Evolutionary conservation across 208 protist genomes (phyloP).

Genomic region (Leishmania gerbilli): DNA sequence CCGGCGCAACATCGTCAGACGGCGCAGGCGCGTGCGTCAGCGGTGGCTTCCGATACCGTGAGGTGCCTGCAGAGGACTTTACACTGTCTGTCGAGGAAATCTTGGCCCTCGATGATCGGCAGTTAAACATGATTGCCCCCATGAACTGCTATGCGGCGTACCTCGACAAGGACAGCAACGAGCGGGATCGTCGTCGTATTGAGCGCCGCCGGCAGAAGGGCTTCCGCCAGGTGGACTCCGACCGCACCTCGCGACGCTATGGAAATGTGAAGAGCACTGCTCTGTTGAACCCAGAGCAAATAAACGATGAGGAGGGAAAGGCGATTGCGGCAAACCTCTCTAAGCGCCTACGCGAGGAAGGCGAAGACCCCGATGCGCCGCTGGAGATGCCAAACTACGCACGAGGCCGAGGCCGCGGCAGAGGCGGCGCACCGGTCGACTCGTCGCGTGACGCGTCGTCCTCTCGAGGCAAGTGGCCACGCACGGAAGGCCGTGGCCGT

Average conservation of each 20-base stretch:
- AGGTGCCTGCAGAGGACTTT: conserved; percentile 84
- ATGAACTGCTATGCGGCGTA: conserved; percentile 93
- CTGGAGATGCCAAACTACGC: conserved; percentile 5
- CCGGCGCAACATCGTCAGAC: conserved; percentile 25
- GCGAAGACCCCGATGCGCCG: conserved; percentile 30
- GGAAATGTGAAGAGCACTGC: conserved; percentile 69
- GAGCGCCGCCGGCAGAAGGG: conserved; percentile 56
- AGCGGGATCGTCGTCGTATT: conserved; percentile 62
- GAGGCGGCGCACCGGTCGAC: not conserved
- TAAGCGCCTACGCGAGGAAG: conserved; percentile 67
- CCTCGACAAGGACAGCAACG: conserved; percentile 64
- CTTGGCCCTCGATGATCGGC: conserved; percentile 85
- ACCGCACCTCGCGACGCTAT: conserved; percentile 77
- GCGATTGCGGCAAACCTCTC: conserved; percentile 52
- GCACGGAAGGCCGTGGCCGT: not conserved
- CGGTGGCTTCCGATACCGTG: conserved; percentile 78
- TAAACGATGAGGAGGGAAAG: conserved; percentile 53
- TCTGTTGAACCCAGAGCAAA: conserved; percentile 57
- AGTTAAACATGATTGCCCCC: conserved; percentile 93
- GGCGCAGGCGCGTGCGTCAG: conserved; percentile 8
- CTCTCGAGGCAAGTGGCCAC: conserved; percentile 19
- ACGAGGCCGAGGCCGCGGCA: not conserved
- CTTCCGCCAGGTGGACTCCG: conserved; percentile 71
- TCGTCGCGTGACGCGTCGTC: not conserved
- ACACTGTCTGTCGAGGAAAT: conserved; percentile 87